Evolutionary conservation across 1,284 basidiomycete genomes (phyloP).

Genomic region (Thecaphora frezii): DNA sequence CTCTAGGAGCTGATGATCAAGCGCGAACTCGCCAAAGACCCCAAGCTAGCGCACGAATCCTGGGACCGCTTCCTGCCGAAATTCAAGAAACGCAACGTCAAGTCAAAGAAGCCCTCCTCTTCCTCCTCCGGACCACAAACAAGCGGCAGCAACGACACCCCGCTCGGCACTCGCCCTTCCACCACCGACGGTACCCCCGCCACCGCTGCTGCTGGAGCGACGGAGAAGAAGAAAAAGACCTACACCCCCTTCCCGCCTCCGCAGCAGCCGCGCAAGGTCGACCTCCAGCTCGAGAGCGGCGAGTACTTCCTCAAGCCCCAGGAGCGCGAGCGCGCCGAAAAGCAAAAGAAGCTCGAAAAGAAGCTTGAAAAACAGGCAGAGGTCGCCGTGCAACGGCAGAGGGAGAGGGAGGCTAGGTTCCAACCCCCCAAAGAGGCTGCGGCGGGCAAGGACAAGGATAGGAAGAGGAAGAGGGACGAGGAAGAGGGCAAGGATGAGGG

Average conservation of each 20-base stretch:
- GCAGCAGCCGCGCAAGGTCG: conserved; percentile 90
- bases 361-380: conserved; percentile 39
- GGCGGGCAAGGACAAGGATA: conserved; percentile 9
- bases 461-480: conserved; percentile 24
- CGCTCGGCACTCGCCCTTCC: conserved; percentile 6
- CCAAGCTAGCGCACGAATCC: conserved; percentile 86
- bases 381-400: conserved; percentile 34
- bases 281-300: conserved; percentile 89
- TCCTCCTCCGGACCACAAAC: conserved; percentile 3
- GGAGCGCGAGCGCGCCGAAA: conserved; percentile 67
- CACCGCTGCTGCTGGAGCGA: conserved; percentile 61
- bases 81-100: conserved; percentile 85
- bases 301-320: conserved; percentile 67
- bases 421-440: conserved; percentile 39
- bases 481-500: conserved; percentile 9
- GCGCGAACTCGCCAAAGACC: conserved; percentile 95
- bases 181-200: conserved; percentile 17
- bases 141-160: neutral
- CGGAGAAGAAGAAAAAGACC: conserved; percentile 75
- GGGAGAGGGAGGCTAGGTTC: conserved; percentile 41
- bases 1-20: conserved; percentile 99
- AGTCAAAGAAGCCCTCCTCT: conserved; percentile 66
- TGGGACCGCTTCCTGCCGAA: conserved; percentile 98
- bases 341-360: conserved; percentile 29
- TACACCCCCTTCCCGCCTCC: conserved; percentile 99